phyloP scores from a whole-genome alignment of 1,139 yeast genomes.

The Diutina ranongensis region DNA sequence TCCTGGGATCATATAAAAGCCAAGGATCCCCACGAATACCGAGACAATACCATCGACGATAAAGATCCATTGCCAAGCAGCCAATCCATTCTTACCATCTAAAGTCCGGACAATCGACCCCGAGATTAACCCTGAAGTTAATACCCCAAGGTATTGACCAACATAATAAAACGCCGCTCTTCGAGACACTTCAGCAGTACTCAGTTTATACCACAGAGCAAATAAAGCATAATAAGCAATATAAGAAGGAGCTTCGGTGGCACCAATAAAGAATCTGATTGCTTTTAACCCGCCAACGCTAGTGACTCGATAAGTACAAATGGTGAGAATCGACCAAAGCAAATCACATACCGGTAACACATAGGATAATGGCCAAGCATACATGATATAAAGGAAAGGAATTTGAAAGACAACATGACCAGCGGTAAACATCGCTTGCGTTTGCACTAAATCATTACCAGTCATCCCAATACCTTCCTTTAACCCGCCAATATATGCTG shows the following conservation, averaged over 20 bases:
- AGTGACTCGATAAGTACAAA: constrained; percentile 37
- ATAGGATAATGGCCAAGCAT: constrained; percentile 40
- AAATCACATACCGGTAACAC: constrained; percentile 48
- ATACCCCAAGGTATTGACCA: constrained; percentile 49
- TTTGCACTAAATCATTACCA: constrained; percentile 56
- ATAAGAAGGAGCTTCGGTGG: constrained; percentile 50
- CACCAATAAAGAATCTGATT: constrained; percentile 49
- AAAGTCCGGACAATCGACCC: constrained; percentile 43
- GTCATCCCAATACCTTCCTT: constrained; percentile 45
- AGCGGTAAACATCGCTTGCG: constrained; percentile 45
- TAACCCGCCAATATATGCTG: constrained; percentile 64
- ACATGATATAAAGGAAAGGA: constrained; percentile 34
- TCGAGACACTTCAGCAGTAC: constrained; percentile 23
- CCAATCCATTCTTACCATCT: constrained; percentile 36
- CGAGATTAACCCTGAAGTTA: constrained; percentile 55
- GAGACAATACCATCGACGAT: constrained; percentile 57
- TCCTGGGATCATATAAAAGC: constrained; percentile 56
- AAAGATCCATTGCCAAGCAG: constrained; percentile 69
- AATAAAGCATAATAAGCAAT: constrained; percentile 50
- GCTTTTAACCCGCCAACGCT: constrained; percentile 40
- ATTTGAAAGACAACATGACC: constrained; percentile 50
- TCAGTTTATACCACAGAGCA: constrained; percentile 23
- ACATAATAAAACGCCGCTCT: constrained; percentile 51
- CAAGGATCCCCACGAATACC: constrained; percentile 47
- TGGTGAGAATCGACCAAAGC: constrained; percentile 57